Evolutionary conservation across 2,329 filamentous ascomycete genomes (phyloP).

Genomic region (Stagonosporopsis chrysanthemi): DNA sequence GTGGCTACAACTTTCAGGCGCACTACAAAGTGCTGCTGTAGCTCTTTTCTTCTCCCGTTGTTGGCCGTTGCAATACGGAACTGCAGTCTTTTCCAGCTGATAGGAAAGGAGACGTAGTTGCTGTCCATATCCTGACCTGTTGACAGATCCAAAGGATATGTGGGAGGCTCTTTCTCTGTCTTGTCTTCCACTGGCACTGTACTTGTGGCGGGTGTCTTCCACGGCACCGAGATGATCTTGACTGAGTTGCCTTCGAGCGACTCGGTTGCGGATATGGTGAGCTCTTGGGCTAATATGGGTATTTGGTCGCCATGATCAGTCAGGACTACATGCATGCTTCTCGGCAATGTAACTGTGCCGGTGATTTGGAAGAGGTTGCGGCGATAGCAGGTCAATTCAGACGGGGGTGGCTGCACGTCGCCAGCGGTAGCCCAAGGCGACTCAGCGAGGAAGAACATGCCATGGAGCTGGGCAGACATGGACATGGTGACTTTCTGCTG

Average conservation of each 20-base stretch:
- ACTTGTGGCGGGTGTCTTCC: slow-evolving; percentile 92
- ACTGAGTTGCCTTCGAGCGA: slow-evolving; percentile 92
- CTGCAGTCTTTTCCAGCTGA: slow-evolving; percentile 92
- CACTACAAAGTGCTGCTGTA: slow-evolving; percentile 95
- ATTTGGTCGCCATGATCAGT: slow-evolving; percentile 85
- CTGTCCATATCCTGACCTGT: slow-evolving; percentile 74
- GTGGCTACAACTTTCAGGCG: slow-evolving; percentile 86
- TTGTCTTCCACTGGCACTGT: slow-evolving; percentile 71
- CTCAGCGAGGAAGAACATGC: slow-evolving; percentile 89
- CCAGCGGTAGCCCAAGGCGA: slow-evolving; percentile 70
- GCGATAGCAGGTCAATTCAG: slow-evolving; percentile 93
- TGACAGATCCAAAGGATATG: slow-evolving; percentile 75
- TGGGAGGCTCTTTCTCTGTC: slow-evolving; percentile 83
- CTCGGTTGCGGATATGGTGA: slow-evolving; percentile 90
- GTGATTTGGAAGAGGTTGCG: slow-evolving; percentile 96
- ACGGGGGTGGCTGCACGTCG: slow-evolving; percentile 65
- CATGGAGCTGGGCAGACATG: slow-evolving; percentile 80
- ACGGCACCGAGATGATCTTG: slow-evolving; percentile 94
- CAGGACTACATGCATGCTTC: slow-evolving; percentile 79
- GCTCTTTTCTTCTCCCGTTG: slow-evolving; percentile 90
- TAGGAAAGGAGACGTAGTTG: slow-evolving; percentile 88
- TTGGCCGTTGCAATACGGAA: slow-evolving; percentile 96
- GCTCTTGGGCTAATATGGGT: slow-evolving; percentile 81
- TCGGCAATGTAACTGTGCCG: slow-evolving; percentile 81
- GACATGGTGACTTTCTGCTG: slow-evolving; percentile 66